phyloP scores from a whole-genome alignment of 1,139 yeast genomes.

The Pichia sp. region DNA sequence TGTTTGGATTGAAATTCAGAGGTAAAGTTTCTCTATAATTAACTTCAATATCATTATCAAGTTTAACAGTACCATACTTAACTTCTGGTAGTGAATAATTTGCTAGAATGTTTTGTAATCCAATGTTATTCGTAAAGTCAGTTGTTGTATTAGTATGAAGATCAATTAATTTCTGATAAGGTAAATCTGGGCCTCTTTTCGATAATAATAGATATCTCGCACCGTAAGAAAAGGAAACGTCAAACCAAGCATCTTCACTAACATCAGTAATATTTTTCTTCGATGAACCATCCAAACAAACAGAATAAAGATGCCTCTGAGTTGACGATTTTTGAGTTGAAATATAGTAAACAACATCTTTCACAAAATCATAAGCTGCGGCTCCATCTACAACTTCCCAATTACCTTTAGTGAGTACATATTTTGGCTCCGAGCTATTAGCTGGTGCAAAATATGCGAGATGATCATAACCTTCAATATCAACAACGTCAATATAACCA shows the following conservation, averaged over 20 bases:
- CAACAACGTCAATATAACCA: slow-evolving; percentile 51
- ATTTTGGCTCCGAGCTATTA: slow-evolving; percentile 32
- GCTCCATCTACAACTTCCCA: slow-evolving; percentile 51
- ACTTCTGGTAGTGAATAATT: slow-evolving; percentile 44
- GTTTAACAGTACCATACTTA: slow-evolving; percentile 40
- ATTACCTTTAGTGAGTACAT: slow-evolving; percentile 38
- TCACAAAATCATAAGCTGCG: slow-evolving; percentile 38
- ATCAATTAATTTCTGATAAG: slow-evolving; percentile 58
- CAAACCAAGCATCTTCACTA: slow-evolving; percentile 55
- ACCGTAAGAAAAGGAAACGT: slow-evolving; percentile 63
- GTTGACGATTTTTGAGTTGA: slow-evolving; percentile 45
- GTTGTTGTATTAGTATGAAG: slow-evolving; percentile 30
- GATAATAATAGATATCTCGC: slow-evolving; percentile 52
- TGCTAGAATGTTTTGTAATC: slow-evolving; percentile 34
- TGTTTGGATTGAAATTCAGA: slow-evolving; percentile 42
- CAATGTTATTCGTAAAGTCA: slow-evolving; percentile 42
- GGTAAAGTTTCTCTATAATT: slow-evolving; percentile 62
- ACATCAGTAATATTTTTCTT: slow-evolving; percentile 49
- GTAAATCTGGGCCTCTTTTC: slow-evolving; percentile 61
- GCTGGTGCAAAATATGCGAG: slow-evolving; percentile 53
- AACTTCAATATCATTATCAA: slow-evolving; percentile 31
- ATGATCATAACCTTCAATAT: slow-evolving; percentile 47
- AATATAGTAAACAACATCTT: slow-evolving; percentile 39
- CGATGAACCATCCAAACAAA: slow-evolving; percentile 31
- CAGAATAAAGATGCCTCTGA: slow-evolving; percentile 47